Evolutionary conservation across 257 asterid genomes (phyloP), one percentile per base, ranked within the genome.

Genomic region (Paraleonurus japonicus): DNA sequence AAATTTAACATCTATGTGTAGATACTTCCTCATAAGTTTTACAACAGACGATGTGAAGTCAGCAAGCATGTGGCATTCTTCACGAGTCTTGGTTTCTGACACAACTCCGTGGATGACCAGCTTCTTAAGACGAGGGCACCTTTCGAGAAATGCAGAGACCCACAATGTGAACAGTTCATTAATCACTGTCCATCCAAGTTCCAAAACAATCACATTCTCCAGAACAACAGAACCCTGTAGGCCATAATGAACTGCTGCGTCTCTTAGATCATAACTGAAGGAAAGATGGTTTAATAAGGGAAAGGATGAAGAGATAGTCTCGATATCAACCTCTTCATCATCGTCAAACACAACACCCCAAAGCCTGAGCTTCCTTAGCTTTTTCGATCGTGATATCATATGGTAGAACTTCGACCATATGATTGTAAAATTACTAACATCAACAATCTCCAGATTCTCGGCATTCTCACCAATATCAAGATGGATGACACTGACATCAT

Each of bases 261-360:
- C 92, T 75, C 82, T 87, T 17, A 87, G 80, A 77, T 90, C 97
- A 76, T 87, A 88, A 61, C 81, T 81, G 72, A 90, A 71, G 9
- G 96, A 84, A 15, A 90, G 84, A 79, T 88, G 88, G 22, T 66
- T 85, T 57, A 90, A 73, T 23, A 73, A 71, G 2, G 97, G 97
- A 76, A 90, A 90, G 76, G 92, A 89, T 5, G 87, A 65, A 13
- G 97, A 84, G 24, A 90, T 85, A 19, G 90, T 81, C 83, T 90
- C 96, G n/a, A 90, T 72, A 67, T 87, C 97, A 74, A 86, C 75
- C 81, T 90, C 97, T 17, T 90, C 97, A 73, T 90, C 97, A 16
- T 90, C 89, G 23, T 90, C 97, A 73, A 90, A 90, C 71, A 86
- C 92, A 32, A 90, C 96, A 64, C 83, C 89, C 97, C 97, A 90